These are phyloP conservation scores for Uncinocarpus reesii DNA, from an alignment of 2,329 filamentous ascomycete genomes.

Conservation along the genomic window DNA sequence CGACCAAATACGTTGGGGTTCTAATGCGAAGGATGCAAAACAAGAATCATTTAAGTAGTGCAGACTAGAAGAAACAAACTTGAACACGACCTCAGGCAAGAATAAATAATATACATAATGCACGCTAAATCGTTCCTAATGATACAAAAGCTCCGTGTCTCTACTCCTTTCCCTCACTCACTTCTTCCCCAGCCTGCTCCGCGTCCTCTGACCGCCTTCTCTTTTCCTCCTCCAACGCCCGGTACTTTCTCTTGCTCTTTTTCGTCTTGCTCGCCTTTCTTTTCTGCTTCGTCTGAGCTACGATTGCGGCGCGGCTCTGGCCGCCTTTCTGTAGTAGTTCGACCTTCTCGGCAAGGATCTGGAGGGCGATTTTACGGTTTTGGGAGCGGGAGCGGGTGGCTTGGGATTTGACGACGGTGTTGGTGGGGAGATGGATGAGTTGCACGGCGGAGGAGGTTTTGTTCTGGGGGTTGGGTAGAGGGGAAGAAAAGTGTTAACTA, in stretches of 20 bases:
- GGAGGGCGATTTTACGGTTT: constrained; percentile 76
- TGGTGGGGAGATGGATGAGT: constrained; percentile 78
- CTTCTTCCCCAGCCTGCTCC: constrained; percentile 14
- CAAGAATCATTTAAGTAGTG: not conserved
- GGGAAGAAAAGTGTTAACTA: not conserved
- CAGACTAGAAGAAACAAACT: not conserved
- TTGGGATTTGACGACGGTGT: constrained; percentile 88
- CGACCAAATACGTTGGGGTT: not conserved
- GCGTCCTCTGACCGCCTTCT: constrained; percentile 15
- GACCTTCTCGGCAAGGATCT: constrained; percentile 63
- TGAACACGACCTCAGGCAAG: no score
- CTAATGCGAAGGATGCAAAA: not conserved
- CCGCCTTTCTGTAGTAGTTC: constrained; percentile 66
- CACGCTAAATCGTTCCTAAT: not conserved
- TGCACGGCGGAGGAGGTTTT: constrained; percentile 96
- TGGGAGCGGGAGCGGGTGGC: constrained; percentile 76
- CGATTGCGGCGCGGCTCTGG: constrained; percentile 68
- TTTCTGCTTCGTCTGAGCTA: constrained; percentile 67
- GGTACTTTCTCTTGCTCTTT: constrained; percentile 39
- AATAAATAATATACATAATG: constrained; percentile 1
- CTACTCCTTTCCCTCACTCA: constrained; percentile 9
- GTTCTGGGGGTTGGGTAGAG: constrained; percentile 45
- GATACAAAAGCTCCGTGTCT: not conserved
- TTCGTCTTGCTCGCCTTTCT: constrained; percentile 37
- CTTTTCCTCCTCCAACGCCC: constrained; percentile 26